Evolutionary conservation across 1,284 basidiomycete species (phyloP), one percentile per base, ranked within the genome.

Genomic region (Sporisorium iseilematis-ciliati): DNA sequence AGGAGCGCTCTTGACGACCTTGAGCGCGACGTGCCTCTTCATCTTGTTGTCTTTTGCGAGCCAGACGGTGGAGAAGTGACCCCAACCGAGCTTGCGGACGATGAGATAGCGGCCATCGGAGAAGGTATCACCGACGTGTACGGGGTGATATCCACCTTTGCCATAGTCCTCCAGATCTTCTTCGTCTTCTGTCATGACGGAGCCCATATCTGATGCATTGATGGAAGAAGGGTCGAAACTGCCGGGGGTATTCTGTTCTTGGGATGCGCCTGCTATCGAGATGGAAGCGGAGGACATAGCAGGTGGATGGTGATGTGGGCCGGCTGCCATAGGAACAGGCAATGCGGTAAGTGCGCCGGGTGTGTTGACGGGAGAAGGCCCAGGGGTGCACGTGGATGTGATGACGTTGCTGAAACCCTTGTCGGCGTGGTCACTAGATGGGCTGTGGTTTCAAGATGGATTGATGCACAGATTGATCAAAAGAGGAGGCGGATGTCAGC

Each of bases 31-130:
- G 87, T 99, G 97, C 46, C 95, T 93, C 82, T 93, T 91, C 86
- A 93, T 89, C 84, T 95, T 97, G 87, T 57, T 64, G 67, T 86
- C 85, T 26, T 81, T 81, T n/a, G 84, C 85, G 10, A 86, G 79
- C 84, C 84, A 85, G 11, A 87, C 87, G 11, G 86, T 87, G 18
- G 86, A 87, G 87, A 99, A 99, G 86, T 99, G 97, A 46, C 97
- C 96, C 93, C 96, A 99, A 35, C 96, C 97, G 14, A 99, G 91
- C 87, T 99, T 99, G 73, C 96, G 88, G 63, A 97, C 94, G 80
- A 98, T 93, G 78, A 91, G 86, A 86, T 99, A 99, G 50, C 96
- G 88, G 10, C 90, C 92, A 75, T 94, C 91, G 61, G 92, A 93
- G 86, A 97, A 97, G 29, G 89, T 86, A 87, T 98, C 94, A 82